These are phyloP conservation scores for Corynespora cassiicola DNA, from an alignment of 2,329 filamentous ascomycete species.

Conservation along the genomic window DNA sequence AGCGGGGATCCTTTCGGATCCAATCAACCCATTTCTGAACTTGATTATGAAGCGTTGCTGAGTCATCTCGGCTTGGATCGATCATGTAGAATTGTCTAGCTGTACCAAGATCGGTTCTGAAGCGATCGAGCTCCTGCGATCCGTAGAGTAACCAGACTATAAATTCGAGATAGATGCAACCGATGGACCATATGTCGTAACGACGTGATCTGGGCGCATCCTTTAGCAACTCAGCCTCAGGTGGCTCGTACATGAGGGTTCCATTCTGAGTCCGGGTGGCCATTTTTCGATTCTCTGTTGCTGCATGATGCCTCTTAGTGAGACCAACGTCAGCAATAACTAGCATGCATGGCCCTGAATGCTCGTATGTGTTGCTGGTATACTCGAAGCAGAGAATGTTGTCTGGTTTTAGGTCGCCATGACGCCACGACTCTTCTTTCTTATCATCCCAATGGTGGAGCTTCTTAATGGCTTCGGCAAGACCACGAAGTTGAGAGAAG, in stretches of 20 bases:
- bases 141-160: conserved; percentile 21
- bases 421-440: conserved; percentile 3
- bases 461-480: conserved; percentile 12
- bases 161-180: conserved; percentile 22
- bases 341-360: conserved; percentile 4
- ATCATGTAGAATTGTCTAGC: conserved; percentile 7
- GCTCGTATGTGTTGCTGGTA: background rate
- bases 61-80: background rate
- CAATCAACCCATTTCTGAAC: conserved; percentile 14
- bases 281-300: conserved; percentile 2
- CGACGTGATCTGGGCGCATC: conserved; percentile 6
- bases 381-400: conserved; percentile 16
- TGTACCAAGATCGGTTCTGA: conserved; percentile 5
- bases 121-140: conserved; percentile 1
- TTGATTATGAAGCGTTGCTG: conserved; percentile 3
- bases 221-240: conserved; percentile 6
- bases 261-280: conserved; percentile 7
- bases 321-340: conserved; percentile 18
- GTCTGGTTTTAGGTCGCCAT: conserved; percentile 16
- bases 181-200: conserved; percentile 23
- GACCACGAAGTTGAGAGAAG: conserved; percentile 15
- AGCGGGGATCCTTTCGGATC: conserved; percentile 12
- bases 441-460: conserved; percentile 6
- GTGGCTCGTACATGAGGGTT: conserved; percentile 13
- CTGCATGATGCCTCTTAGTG: conserved; percentile 4